These are phyloP conservation scores for Haematococcus lacustris DNA, from an alignment of 139 green algal genomes.

Conservation along the genomic window DNA sequence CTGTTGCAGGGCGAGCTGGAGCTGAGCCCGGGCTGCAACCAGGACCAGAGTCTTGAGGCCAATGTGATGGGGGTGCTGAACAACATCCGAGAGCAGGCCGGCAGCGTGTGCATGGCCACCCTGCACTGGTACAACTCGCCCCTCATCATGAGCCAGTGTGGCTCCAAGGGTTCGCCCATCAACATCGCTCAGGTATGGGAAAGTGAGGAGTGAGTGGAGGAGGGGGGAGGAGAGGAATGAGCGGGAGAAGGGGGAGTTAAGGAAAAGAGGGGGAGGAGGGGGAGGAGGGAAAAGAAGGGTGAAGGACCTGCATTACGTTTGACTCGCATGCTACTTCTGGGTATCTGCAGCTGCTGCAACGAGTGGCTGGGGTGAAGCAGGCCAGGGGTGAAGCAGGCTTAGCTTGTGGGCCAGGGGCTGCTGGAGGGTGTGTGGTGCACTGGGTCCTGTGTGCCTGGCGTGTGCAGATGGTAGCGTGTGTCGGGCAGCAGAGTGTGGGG, in stretches of 20 bases:
- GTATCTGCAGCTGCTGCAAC: too few species aligned
- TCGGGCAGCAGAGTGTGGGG: constrained; percentile 92
- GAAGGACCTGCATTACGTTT: too few species aligned
- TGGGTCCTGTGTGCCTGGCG: too few species aligned
- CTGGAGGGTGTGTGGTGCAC: too few species aligned
- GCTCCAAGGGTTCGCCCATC: constrained; percentile 90
- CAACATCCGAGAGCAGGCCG: constrained; percentile 61
- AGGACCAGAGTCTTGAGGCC: constrained; percentile 81
- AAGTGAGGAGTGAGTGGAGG: neutral
- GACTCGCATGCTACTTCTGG: too few species aligned
- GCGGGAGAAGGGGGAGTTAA: too few species aligned
- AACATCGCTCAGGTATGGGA: constrained; percentile 86
- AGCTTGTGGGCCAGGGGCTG: too few species aligned
- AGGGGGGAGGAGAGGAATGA: too few species aligned
- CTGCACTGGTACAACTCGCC: constrained; percentile 81
- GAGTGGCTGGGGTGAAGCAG: too few species aligned
- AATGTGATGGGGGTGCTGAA: constrained; percentile 83
- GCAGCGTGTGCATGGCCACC: constrained; percentile 75
- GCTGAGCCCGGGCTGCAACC: constrained; percentile 80
- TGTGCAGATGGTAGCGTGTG: constrained; percentile 88
- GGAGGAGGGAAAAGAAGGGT: too few species aligned
- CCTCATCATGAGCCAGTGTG: constrained; percentile 96
- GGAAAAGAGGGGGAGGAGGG: too few species aligned
- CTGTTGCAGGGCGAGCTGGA: constrained; percentile 52
- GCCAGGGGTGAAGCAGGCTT: too few species aligned